Evolutionary conservation across 352 stramenopile species (phyloP).

Genomic region (Globisporangium nagaii): DNA sequence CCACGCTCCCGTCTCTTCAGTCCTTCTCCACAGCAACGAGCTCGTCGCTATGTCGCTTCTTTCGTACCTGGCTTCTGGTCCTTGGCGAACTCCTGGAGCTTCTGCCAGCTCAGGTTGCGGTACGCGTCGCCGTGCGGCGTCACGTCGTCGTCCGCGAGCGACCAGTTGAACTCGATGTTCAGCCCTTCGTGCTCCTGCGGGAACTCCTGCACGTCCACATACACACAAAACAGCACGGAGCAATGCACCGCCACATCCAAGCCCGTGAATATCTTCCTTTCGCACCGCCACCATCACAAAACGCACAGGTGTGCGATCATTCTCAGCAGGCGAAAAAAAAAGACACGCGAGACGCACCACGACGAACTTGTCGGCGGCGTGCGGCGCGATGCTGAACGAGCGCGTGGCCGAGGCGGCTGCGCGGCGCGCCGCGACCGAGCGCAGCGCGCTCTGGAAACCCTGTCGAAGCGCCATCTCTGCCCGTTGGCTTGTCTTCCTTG

Average conservation of each 20-base stretch:
- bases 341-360: constrained; percentile 33
- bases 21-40: not conserved
- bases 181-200: constrained; percentile 72
- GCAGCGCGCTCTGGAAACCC: constrained; percentile 46
- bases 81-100: constrained; percentile 60
- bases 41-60: not conserved
- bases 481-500: not conserved
- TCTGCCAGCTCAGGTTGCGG: constrained; percentile 67
- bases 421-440: constrained; percentile 31
- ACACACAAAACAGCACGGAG: too few species aligned
- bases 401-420: constrained; percentile 15
- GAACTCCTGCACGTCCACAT: constrained; percentile 39
- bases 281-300: too few species aligned
- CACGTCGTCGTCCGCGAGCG: constrained; percentile 73
- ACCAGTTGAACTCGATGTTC: constrained; percentile 88
- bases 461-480: constrained; percentile 46
- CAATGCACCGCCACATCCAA: too few species aligned
- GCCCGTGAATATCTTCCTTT: not conserved
- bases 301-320: too few species aligned
- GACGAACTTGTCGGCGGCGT: constrained; percentile 75
- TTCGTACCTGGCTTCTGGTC: constrained; percentile 45
- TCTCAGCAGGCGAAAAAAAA: too few species aligned
- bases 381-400: constrained; percentile 41
- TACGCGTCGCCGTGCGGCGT: constrained; percentile 73
- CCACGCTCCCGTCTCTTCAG: not conserved